A percentile compares a stretch with the other conserved stretches of the same genome.
These are phyloP conservation scores for Picea sitchensis DNA, from an alignment of 75 land plant genomes.

Conservation along the genomic window DNA sequence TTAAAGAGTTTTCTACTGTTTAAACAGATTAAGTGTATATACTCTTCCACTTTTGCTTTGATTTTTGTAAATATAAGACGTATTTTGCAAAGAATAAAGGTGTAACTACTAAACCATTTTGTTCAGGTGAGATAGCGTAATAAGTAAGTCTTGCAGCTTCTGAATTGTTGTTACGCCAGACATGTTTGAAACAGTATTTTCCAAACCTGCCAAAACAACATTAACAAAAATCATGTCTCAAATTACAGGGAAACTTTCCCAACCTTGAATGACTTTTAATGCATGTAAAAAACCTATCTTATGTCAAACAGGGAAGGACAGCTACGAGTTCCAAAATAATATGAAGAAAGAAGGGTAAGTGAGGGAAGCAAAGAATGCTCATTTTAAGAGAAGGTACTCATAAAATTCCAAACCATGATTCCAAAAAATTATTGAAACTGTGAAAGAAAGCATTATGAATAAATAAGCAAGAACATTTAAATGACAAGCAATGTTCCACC, in stretches of 20 bases:
- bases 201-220: conserved; percentile 6
- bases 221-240: neutral
- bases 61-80: too few species aligned
- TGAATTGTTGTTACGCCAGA: conserved; percentile 2
- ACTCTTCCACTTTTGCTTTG: too few species aligned
- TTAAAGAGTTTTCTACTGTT: neutral
- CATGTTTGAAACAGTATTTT: neutral
- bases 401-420: neutral
- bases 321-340: neutral
- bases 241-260: neutral
- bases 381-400: neutral
- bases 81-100: too few species aligned
- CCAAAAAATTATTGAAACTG: too few species aligned
- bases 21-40: too few species aligned
- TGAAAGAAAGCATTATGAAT: too few species aligned
- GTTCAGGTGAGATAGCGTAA: conserved; percentile 5
- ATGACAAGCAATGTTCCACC: too few species aligned
- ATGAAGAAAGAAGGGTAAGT: neutral
- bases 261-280: neutral
- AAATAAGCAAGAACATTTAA: too few species aligned
- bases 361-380: neutral
- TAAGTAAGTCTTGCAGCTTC: conserved; percentile 9
- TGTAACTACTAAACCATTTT: conserved; percentile 2
- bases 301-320: neutral
- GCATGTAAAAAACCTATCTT: neutral